Percentiles rank a stretch among this genome's conserved stretches.
phyloP scores from a whole-genome alignment of 2,329 filamentous ascomycete genomes.

The Rosellinia necatrix region DNA sequence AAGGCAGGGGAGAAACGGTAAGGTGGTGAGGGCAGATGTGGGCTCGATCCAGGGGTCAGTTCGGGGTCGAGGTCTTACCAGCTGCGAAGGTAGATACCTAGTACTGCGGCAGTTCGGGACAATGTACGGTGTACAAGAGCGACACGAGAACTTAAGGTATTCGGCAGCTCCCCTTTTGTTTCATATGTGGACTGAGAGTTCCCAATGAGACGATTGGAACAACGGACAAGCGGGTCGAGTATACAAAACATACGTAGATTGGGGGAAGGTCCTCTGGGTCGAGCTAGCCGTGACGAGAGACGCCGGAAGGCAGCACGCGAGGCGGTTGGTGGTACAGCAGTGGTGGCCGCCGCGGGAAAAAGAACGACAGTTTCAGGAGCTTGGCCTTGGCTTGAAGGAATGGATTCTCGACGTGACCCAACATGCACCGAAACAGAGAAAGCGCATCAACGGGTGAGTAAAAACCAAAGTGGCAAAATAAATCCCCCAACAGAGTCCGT shows the following conservation, averaged over 20 bases:
- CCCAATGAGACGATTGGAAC: slow-evolving; percentile 26
- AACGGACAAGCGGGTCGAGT: slow-evolving; percentile 17
- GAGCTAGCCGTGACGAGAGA: not conserved
- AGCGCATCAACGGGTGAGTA: not conserved
- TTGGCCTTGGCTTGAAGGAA: slow-evolving; percentile 12
- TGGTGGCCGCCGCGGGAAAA: not conserved
- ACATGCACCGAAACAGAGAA: not conserved
- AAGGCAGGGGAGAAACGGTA: slow-evolving; percentile 9
- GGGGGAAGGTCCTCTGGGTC: slow-evolving; percentile 11
- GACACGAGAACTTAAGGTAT: slow-evolving; percentile 23
- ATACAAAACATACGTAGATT: slow-evolving; percentile 6
- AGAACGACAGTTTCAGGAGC: slow-evolving; percentile 11
- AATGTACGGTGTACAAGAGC: slow-evolving; percentile 7
- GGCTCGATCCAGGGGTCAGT: slow-evolving; percentile 35
- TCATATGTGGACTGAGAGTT: slow-evolving; percentile 33
- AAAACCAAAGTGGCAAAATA: slow-evolving; percentile 4
- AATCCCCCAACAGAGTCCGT: slow-evolving; percentile 1
- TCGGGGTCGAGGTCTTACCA: slow-evolving; percentile 22
- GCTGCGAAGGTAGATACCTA: not conserved
- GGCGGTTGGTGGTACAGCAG: not conserved
- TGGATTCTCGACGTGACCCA: slow-evolving; percentile 5
- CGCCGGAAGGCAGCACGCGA: not conserved
- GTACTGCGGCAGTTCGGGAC: slow-evolving; percentile 13
- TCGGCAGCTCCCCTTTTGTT: slow-evolving; percentile 32
- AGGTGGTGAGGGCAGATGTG: slow-evolving; percentile 23